Evolutionary conservation across 2,329 filamentous ascomycete species (phyloP).

Genomic region (Lecanicillium sp.): DNA sequence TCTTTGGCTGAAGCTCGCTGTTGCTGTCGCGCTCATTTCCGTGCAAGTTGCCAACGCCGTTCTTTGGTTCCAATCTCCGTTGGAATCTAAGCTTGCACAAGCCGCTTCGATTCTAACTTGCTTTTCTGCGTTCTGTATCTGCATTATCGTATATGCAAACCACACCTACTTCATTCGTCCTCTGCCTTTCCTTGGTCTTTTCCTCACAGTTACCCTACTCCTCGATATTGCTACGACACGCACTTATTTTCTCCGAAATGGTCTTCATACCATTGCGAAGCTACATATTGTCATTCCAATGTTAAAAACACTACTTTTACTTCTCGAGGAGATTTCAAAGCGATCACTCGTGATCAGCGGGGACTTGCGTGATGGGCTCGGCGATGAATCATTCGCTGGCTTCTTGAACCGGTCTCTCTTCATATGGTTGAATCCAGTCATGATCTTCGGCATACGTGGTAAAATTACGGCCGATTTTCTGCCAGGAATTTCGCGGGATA

Average conservation of each 20-base stretch:
- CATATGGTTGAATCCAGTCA: neutral
- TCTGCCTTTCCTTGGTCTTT: slow-evolving; percentile 26
- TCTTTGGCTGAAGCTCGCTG: slow-evolving; percentile 20
- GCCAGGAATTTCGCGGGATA: neutral
- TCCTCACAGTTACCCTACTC: slow-evolving; percentile 26
- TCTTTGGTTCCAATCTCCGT: slow-evolving; percentile 20
- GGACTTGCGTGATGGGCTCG: slow-evolving; percentile 4
- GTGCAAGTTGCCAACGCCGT: slow-evolving; percentile 21
- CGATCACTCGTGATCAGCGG: neutral
- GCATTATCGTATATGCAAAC: slow-evolving; percentile 26
- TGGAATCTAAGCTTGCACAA: slow-evolving; percentile 23
- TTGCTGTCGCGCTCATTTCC: fast-evolving
- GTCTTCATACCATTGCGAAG: slow-evolving; percentile 19
- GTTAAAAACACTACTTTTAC: slow-evolving; percentile 23
- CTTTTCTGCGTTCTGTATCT: slow-evolving; percentile 22
- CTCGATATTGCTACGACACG: slow-evolving; percentile 27
- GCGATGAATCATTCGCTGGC: slow-evolving; percentile 17
- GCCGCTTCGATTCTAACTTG: slow-evolving; percentile 23
- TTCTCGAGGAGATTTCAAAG: slow-evolving; percentile 28
- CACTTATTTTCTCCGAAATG: slow-evolving; percentile 27
- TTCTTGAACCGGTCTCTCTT: slow-evolving; percentile 12
- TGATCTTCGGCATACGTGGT: neutral
- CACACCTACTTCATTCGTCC: slow-evolving; percentile 27
- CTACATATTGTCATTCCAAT: slow-evolving; percentile 22
- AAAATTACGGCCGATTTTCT: neutral